These are phyloP conservation scores for Eleusine coracana DNA, from an alignment of 176 grass and related monocot genomes.

Conservation along the genomic window DNA sequence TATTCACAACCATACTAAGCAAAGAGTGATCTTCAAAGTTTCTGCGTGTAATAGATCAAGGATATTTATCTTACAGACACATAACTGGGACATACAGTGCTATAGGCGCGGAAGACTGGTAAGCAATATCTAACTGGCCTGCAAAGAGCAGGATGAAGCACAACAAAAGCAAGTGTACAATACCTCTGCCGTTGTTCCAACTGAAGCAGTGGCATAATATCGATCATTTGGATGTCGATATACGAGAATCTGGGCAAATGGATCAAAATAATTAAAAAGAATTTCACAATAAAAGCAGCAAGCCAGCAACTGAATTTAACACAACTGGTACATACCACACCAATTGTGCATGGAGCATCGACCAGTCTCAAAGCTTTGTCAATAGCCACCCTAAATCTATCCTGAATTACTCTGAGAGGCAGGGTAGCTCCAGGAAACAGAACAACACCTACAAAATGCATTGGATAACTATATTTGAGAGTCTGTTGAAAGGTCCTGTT, in stretches of 20 bases:
- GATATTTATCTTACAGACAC: neutral
- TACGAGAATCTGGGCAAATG: constrained; percentile 66
- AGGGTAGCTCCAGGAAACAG: constrained; percentile 94
- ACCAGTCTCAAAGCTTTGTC: constrained; percentile 72
- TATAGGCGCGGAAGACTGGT: neutral
- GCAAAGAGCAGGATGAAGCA: constrained; percentile 28
- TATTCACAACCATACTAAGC: neutral
- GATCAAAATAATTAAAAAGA: constrained; percentile 26
- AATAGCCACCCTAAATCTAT: constrained; percentile 67
- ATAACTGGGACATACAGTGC: neutral
- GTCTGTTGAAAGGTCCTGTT: neutral
- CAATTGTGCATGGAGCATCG: constrained; percentile 78
- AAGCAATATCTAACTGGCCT: constrained; percentile 3
- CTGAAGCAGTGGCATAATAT: constrained; percentile 52
- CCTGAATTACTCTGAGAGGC: constrained; percentile 80
- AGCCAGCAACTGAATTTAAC: constrained; percentile 10
- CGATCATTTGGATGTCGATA: constrained; percentile 37
- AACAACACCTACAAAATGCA: constrained; percentile 70
- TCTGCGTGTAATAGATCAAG: neutral
- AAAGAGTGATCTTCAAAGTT: constrained; percentile 17
- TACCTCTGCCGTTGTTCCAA: constrained; percentile 99
- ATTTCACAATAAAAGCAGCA: constrained; percentile 28
- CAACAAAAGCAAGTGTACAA: constrained; percentile 13
- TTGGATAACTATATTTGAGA: constrained; percentile 32
- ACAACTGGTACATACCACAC: constrained; percentile 69